These are phyloP conservation scores for Alternaria gaisen DNA, from an alignment of 2,329 filamentous ascomycete species.

Conservation along the genomic window DNA sequence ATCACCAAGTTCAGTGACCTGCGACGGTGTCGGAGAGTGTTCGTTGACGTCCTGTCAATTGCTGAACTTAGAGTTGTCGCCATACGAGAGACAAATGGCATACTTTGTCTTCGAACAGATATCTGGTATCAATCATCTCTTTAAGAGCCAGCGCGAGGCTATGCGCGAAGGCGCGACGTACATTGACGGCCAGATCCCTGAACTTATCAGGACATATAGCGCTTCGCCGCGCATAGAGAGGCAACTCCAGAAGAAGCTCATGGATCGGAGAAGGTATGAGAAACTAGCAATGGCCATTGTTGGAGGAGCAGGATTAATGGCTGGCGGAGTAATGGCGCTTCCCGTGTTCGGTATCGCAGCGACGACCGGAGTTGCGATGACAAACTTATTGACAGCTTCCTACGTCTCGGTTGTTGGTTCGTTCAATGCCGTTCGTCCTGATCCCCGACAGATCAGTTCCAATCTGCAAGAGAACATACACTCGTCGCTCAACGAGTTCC, in stretches of 20 bases:
- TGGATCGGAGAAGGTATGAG: neutral
- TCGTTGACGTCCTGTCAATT: neutral
- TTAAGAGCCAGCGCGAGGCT: neutral
- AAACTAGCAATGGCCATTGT: neutral
- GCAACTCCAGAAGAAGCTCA: neutral
- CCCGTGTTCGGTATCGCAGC: neutral
- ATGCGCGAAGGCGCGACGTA: neutral
- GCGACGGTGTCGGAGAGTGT: slow-evolving; percentile 8
- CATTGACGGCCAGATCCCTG: neutral
- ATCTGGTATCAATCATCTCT: slow-evolving; percentile 1
- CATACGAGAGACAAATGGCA: slow-evolving; percentile 10
- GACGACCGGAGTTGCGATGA: neutral
- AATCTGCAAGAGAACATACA: neutral
- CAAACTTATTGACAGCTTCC: neutral
- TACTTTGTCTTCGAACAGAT: slow-evolving; percentile 17
- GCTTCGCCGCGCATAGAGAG: neutral
- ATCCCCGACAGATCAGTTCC: neutral
- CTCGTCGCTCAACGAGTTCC: neutral
- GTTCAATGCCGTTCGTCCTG: neutral
- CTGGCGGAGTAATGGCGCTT: neutral
- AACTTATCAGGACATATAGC: neutral
- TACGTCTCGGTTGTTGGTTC: neutral
- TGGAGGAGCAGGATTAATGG: neutral
- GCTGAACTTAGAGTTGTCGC: neutral
- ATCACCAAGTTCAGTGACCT: slow-evolving; percentile 1